These are phyloP conservation scores for Achaetomium macrosporum DNA, from an alignment of 2,329 filamentous ascomycete species.

Conservation along the genomic window DNA sequence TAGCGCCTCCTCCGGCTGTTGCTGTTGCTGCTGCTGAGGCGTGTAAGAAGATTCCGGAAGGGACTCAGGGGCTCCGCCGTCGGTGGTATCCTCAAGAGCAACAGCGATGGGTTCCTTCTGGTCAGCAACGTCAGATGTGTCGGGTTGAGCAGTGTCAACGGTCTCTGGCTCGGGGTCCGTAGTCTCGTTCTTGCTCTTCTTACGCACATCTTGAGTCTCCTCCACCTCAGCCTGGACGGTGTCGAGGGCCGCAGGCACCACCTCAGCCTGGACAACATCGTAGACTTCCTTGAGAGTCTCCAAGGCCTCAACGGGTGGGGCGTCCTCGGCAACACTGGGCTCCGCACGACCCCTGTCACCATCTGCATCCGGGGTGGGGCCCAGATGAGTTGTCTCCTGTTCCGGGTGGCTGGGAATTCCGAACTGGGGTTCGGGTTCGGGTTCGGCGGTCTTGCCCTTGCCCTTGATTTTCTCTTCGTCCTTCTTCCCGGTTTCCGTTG, in stretches of 20 bases:
- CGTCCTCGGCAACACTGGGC: neutral
- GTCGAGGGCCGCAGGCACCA: neutral
- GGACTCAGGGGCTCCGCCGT: neutral
- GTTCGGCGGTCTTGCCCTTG: slow-evolving; percentile 21
- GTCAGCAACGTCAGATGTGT: neutral
- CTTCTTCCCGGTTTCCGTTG: slow-evolving; percentile 31
- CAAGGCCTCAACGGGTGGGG: neutral
- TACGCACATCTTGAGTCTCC: slow-evolving; percentile 1
- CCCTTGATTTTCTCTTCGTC: slow-evolving; percentile 27
- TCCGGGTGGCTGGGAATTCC: slow-evolving; percentile 8
- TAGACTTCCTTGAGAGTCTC: neutral
- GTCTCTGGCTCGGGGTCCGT: slow-evolving; percentile 8
- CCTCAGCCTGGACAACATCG: slow-evolving; percentile 12
- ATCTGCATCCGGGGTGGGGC: neutral
- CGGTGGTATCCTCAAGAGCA: neutral
- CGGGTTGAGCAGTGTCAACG: neutral
- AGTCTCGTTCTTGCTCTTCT: slow-evolving; percentile 25
- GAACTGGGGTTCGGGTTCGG: neutral
- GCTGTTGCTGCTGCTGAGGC: neutral
- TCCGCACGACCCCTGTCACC: neutral
- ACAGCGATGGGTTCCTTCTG: neutral
- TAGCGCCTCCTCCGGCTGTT: neutral
- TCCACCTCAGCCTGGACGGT: neutral
- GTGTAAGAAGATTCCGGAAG: neutral
- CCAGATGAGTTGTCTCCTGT: neutral